Evolutionary conservation across 495 filamentous ascomycete species (phyloP).

Genomic region (Pseudevernia furfuracea): DNA sequence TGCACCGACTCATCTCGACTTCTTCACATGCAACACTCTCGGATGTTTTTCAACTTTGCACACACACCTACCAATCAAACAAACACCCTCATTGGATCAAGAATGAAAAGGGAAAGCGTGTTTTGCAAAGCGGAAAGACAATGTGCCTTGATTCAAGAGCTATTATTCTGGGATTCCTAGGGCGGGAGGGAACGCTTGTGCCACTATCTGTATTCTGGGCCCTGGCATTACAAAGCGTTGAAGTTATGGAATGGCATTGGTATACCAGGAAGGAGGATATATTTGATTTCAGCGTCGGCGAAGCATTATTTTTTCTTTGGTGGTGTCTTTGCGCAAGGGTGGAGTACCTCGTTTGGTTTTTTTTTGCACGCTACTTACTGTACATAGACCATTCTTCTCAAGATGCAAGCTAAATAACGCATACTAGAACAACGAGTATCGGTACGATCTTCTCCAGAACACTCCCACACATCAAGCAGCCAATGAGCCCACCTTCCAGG

Average conservation of each 20-base stretch:
- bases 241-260: not conserved
- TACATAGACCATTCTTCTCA: not conserved
- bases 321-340: not conserved
- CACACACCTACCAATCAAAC: not conserved
- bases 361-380: not conserved
- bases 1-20: not conserved
- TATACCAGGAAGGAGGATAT: constrained; percentile 1
- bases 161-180: not conserved
- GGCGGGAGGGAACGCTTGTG: not conserved
- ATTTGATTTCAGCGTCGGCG: not conserved
- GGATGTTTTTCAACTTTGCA: not conserved
- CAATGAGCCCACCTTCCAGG: not conserved
- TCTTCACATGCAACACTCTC: not conserved
- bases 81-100: not conserved
- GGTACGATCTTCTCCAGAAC: not conserved
- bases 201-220: not conserved
- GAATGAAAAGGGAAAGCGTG: no score
- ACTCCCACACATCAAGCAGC: not conserved
- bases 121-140: not conserved
- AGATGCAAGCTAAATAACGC: not conserved
- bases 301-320: not conserved
- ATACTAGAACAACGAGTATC: not conserved
- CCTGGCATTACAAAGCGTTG: not conserved
- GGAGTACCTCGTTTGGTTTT: not conserved
- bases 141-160: not conserved